A percentile compares a stretch with the other conserved stretches of the same genome.
phyloP scores from a whole-genome alignment of 1,284 basidiomycete genomes.

The Fomitopsis betulina region DNA sequence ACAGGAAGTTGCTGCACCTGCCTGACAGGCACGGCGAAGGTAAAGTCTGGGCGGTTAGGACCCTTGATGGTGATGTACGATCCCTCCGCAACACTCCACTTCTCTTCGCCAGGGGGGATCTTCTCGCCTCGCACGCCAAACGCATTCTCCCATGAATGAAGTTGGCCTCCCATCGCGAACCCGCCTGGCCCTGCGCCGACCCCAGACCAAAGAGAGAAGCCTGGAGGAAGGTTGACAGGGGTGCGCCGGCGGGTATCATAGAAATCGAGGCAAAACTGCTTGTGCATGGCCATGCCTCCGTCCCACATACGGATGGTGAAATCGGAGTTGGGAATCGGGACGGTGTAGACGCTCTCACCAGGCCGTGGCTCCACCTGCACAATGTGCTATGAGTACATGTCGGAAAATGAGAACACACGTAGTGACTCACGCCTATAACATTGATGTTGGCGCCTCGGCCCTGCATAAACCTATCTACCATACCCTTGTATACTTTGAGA shows the following conservation, averaged over 20 bases:
- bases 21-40: slow-evolving; percentile 1
- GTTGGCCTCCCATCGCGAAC: background rate
- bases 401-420: background rate
- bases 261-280: slow-evolving; percentile 8
- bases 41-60: background rate
- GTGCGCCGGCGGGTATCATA: background rate
- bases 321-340: slow-evolving; percentile 1
- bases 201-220: background rate
- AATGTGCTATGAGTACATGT: background rate
- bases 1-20: background rate
- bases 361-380: background rate
- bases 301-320: slow-evolving; percentile 6
- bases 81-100: slow-evolving; percentile 1
- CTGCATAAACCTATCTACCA: background rate
- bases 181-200: background rate
- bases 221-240: slow-evolving; percentile 5
- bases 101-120: slow-evolving; percentile 3
- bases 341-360: background rate
- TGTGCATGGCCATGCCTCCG: slow-evolving; percentile 3
- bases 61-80: background rate
- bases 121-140: background rate
- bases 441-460: background rate
- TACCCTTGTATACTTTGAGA: background rate
- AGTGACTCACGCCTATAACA: background rate
- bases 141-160: slow-evolving; percentile 5